A percentile compares a stretch with the other conserved stretches of the same genome.
Conservation (phyloP, 2,329 filamentous ascomycete genomes). For the Verticillium nubilum region DNA sequence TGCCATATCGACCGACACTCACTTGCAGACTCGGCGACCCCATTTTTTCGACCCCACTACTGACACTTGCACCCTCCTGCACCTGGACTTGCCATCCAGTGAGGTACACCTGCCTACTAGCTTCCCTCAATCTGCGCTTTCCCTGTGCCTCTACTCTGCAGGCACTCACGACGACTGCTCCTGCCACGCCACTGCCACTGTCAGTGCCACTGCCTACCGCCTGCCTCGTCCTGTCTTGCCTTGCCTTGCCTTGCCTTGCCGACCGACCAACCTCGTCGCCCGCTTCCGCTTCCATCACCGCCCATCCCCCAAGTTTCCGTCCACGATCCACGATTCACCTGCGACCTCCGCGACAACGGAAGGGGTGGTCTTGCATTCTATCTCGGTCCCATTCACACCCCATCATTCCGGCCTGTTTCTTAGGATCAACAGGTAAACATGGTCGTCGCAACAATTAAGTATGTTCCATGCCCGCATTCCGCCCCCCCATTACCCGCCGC, state of each 20-base stretch:
- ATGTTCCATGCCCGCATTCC: slow-evolving; percentile 27
- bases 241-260: background rate
- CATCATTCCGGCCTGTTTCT: background rate
- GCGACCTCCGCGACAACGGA: slow-evolving; percentile 2
- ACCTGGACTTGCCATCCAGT: background rate
- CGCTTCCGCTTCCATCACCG: slow-evolving; percentile 1
- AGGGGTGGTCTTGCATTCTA: background rate
- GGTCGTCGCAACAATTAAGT: slow-evolving; percentile 63
- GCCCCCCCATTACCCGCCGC: slow-evolving; percentile 8
- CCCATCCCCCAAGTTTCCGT: slow-evolving; percentile 8
- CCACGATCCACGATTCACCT: slow-evolving; percentile 1
- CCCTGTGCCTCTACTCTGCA: background rate
- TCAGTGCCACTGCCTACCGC: background rate
- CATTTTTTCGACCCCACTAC: background rate
- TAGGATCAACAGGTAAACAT: slow-evolving; percentile 29
- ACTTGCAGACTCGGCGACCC: background rate
- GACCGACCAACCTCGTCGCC: background rate
- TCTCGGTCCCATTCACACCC: background rate
- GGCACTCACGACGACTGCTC: background rate
- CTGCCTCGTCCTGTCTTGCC: background rate
- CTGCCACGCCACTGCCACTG: background rate
- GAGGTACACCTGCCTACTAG: slow-evolving; percentile 3
- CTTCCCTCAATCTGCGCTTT: background rate
- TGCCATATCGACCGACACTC: slow-evolving; percentile 2
- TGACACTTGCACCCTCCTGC: background rate